Percentiles rank a stretch among this genome's conserved stretches.
These are phyloP conservation scores for Pilasporangium apinafurcum DNA, from an alignment of 352 stramenopile genomes.

Conservation along the genomic window DNA sequence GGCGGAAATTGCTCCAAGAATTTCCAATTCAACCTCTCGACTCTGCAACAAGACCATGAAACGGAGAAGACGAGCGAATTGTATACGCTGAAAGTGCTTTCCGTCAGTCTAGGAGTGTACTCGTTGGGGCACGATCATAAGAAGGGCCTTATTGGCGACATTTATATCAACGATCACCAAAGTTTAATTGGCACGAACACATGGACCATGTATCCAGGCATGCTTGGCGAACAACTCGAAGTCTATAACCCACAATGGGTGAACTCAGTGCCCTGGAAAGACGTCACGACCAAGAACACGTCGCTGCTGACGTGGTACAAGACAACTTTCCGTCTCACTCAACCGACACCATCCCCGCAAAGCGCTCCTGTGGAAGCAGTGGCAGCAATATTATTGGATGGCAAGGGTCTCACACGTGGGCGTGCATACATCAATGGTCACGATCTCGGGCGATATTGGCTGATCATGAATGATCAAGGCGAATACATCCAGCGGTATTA, in stretches of 20 bases:
- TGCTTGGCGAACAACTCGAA: constrained; percentile 60
- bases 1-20: constrained; percentile 41
- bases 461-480: constrained; percentile 34
- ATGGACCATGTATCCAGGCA: constrained; percentile 54
- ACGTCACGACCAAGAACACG: constrained; percentile 2
- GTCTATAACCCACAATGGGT: constrained; percentile 43
- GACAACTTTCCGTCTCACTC: constrained; percentile 29
- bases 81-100: constrained; percentile 38
- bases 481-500: constrained; percentile 67
- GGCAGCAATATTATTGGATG: constrained; percentile 55
- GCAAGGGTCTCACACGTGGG: constrained; percentile 46
- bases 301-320: constrained; percentile 47
- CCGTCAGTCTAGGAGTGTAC: constrained; percentile 50
- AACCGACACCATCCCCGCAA: constrained; percentile 1
- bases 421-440: constrained; percentile 60
- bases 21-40: constrained; percentile 31
- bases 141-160: constrained; percentile 50
- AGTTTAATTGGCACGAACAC: constrained; percentile 14
- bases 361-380: constrained; percentile 11
- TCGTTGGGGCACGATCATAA: constrained; percentile 44
- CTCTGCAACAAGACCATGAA: constrained; percentile 10
- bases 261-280: constrained; percentile 40
- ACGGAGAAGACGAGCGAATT: neutral
- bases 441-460: constrained; percentile 62
- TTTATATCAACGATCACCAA: constrained; percentile 28